Conservation (phyloP, 805 yeast genomes). For the Ogataea thermomethanolica region DNA sequence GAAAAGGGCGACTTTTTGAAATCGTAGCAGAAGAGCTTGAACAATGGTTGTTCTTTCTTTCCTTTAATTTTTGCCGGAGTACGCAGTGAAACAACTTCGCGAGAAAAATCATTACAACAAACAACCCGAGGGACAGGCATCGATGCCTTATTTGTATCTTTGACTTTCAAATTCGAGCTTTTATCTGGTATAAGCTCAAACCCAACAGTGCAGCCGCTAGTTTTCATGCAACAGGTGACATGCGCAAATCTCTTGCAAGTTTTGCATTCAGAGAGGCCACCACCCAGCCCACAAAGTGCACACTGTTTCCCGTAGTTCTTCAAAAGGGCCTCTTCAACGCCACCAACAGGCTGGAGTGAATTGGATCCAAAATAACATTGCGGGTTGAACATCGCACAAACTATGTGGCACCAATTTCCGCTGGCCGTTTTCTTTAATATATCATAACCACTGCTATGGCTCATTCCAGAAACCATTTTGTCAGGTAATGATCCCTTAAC, state of each 20-base stretch:
- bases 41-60: constrained; percentile 35
- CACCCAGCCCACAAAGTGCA: constrained; percentile 46
- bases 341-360: constrained; percentile 46
- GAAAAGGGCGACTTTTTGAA: constrained; percentile 12
- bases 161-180: constrained; percentile 17
- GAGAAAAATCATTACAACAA: constrained; percentile 39
- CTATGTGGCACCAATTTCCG: constrained; percentile 75
- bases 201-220: constrained; percentile 47
- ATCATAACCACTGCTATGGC: constrained; percentile 32
- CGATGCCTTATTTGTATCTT: constrained; percentile 33
- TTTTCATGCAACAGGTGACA: constrained; percentile 57
- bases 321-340: constrained; percentile 33
- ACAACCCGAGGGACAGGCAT: constrained; percentile 41
- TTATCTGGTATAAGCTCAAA: constrained; percentile 39
- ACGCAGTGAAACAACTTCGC: constrained; percentile 28
- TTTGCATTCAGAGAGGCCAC: constrained; percentile 48
- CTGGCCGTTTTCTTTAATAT: constrained; percentile 64
- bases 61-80: constrained; percentile 29
- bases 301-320: constrained; percentile 37
- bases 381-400: constrained; percentile 61
- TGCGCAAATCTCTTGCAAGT: constrained; percentile 43
- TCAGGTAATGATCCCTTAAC: constrained; percentile 49
- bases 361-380: constrained; percentile 40
- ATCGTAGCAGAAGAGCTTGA: constrained; percentile 41
- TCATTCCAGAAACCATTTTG: constrained; percentile 31